Percentiles rank a stretch among this genome's conserved stretches.
These are phyloP conservation scores for Fusarium buharicum DNA, from an alignment of 2,329 filamentous ascomycete species.

Conservation along the genomic window DNA sequence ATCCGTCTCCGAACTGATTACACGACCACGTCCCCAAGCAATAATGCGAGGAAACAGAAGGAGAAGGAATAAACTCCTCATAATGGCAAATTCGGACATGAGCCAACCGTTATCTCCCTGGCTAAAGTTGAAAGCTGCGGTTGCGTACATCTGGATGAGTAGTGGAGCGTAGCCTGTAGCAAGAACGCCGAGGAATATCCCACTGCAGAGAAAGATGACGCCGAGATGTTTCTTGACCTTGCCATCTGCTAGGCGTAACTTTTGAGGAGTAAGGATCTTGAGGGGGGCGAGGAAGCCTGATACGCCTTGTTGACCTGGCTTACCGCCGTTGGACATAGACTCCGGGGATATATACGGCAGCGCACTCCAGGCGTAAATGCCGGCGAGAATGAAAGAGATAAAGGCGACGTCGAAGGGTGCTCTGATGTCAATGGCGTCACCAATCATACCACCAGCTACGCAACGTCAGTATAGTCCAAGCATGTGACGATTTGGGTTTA, in stretches of 20 bases:
- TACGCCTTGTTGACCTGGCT: slow-evolving; percentile 49
- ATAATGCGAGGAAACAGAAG: slow-evolving; percentile 66
- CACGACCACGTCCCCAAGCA: slow-evolving; percentile 51
- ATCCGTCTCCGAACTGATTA: background rate
- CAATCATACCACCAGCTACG: slow-evolving; percentile 69
- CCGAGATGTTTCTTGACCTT: slow-evolving; percentile 66
- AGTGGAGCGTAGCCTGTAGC: slow-evolving; percentile 75
- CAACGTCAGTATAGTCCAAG: background rate
- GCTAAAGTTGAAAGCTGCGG: slow-evolving; percentile 63
- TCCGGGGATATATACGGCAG: slow-evolving; percentile 64
- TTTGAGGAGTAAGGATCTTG: slow-evolving; percentile 68
- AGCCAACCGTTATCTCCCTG: slow-evolving; percentile 67
- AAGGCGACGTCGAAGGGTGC: slow-evolving; percentile 73
- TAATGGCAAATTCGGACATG: slow-evolving; percentile 65
- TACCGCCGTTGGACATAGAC: slow-evolving; percentile 49
- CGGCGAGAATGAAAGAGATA: slow-evolving; percentile 61
- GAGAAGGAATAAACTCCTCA: slow-evolving; percentile 66
- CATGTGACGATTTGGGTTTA: background rate
- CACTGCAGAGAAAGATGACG: slow-evolving; percentile 70
- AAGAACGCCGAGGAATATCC: slow-evolving; percentile 74
- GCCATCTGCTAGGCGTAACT: slow-evolving; percentile 62
- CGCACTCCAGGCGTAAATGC: slow-evolving; percentile 54
- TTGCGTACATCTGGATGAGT: slow-evolving; percentile 69
- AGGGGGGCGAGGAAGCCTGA: slow-evolving; percentile 71
- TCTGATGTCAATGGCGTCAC: slow-evolving; percentile 70